phyloP scores from a whole-genome alignment of 805 yeast species.

The Nakazawaea holstii region DNA sequence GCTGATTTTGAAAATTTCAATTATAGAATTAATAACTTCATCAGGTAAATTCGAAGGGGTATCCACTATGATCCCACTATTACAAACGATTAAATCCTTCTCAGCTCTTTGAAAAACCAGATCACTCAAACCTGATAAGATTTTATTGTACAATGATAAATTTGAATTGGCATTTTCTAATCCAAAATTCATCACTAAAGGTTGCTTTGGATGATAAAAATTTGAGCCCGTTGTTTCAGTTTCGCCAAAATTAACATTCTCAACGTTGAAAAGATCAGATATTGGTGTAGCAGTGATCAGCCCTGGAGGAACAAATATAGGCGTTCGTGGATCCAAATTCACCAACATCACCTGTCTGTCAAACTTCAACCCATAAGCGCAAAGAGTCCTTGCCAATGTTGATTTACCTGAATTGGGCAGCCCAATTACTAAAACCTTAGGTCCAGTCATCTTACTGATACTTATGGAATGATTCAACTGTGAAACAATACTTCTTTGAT shows the following conservation, averaged over 20 bases:
- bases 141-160: conserved; percentile 45
- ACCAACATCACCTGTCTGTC: conserved; percentile 65
- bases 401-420: conserved; percentile 74
- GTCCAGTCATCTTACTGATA: conserved; percentile 19
- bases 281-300: conserved; percentile 78
- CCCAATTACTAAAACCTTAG: conserved; percentile 72
- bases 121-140: conserved; percentile 35
- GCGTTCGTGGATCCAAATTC: conserved; percentile 67
- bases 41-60: conserved; percentile 47
- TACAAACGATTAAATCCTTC: conserved; percentile 38
- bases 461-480: conserved; percentile 16
- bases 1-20: conserved; percentile 54
- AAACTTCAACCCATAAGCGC: conserved; percentile 72
- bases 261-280: conserved; percentile 75
- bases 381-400: conserved; percentile 58
- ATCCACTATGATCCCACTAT: conserved; percentile 65
- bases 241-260: conserved; percentile 68
- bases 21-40: conserved; percentile 49
- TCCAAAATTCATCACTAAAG: conserved; percentile 79
- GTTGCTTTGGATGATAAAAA: conserved; percentile 79
- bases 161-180: conserved; percentile 55
- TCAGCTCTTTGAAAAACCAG: conserved; percentile 38
- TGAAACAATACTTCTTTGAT: conserved; percentile 30
- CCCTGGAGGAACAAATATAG: conserved; percentile 63
- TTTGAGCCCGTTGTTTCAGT: conserved; percentile 73